These are phyloP conservation scores for Amniculicola lignicola DNA, from an alignment of 495 filamentous ascomycete species.

Conservation along the genomic window DNA sequence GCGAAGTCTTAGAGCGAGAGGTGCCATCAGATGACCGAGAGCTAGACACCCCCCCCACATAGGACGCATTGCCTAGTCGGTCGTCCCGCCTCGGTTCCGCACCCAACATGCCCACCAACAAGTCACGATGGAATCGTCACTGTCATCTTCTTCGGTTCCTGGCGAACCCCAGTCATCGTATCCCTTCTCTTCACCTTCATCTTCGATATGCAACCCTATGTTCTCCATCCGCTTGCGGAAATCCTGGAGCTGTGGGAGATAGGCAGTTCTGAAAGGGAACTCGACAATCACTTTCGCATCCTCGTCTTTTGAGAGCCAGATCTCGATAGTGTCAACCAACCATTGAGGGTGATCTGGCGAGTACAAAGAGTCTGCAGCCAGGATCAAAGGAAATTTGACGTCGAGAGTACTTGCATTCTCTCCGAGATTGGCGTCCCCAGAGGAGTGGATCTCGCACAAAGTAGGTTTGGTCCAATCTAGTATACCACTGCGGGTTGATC, in stretches of 20 bases:
- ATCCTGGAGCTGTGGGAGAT: conserved; percentile 51
- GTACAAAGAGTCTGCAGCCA: conserved; percentile 73
- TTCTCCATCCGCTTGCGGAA: conserved; percentile 54
- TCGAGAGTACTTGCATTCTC: conserved; percentile 20
- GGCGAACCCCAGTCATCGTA: conserved; percentile 72
- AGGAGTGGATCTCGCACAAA: not conserved
- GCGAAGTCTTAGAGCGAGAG: too few relatives aligned
- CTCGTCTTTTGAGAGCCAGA: conserved; percentile 50
- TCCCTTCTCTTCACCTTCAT: conserved; percentile 62
- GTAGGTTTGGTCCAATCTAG: conserved; percentile 63
- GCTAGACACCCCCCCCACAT: too few relatives aligned
- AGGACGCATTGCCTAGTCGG: not conserved
- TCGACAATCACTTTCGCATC: conserved; percentile 59
- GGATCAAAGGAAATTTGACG: conserved; percentile 54
- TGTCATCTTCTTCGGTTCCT: conserved; percentile 45
- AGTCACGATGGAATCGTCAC: conserved; percentile 50
- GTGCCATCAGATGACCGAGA: too few relatives aligned
- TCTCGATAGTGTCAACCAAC: conserved; percentile 56
- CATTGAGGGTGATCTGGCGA: conserved; percentile 61
- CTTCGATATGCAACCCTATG: conserved; percentile 52
- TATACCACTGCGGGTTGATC: conserved; percentile 49
- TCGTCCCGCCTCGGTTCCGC: conserved; percentile 13
- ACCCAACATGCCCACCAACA: conserved; percentile 69
- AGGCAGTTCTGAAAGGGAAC: conserved; percentile 62
- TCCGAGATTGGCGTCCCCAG: not conserved